Conservation (phyloP, 305 asterid species). For the Solanum hybrid region DNA sequence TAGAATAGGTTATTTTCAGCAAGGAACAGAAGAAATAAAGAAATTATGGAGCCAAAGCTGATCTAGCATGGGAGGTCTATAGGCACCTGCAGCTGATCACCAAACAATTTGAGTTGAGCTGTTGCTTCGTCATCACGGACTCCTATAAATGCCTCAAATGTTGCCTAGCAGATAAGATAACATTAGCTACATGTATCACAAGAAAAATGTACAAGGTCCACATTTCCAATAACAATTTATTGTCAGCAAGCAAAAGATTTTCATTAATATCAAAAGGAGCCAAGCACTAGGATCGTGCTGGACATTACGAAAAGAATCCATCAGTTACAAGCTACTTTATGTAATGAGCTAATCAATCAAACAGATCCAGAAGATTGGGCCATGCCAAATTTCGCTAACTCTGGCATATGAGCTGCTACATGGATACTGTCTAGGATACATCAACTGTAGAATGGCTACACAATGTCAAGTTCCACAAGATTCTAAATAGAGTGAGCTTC, state of each 20-base stretch:
- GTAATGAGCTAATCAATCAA: not conserved
- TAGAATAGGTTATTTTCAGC: constrained; percentile 20
- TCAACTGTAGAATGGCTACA: not conserved
- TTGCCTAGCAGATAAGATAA: constrained; percentile 49
- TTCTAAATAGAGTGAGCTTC: not conserved
- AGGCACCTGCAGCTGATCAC: constrained; percentile 78
- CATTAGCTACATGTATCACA: constrained; percentile 1
- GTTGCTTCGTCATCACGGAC: constrained; percentile 90
- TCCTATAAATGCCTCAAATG: constrained; percentile 91
- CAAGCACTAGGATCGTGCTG: not conserved
- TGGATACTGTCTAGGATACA: not conserved
- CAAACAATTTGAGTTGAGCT: constrained; percentile 73
- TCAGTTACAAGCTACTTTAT: not conserved
- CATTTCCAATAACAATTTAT: not conserved
- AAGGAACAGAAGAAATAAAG: constrained; percentile 9
- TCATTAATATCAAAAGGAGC: not conserved
- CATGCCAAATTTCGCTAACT: not conserved
- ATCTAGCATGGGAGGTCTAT: constrained; percentile 14
- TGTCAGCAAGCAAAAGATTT: not conserved
- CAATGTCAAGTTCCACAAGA: not conserved
- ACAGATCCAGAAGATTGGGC: not conserved
- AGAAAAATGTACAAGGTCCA: not conserved
- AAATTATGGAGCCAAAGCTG: not conserved
- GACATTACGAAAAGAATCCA: not conserved
- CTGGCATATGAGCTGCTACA: not conserved